Evolutionary conservation across 2,329 filamentous ascomycete species (phyloP).

Genomic region (Ophiostoma angusticollis): DNA sequence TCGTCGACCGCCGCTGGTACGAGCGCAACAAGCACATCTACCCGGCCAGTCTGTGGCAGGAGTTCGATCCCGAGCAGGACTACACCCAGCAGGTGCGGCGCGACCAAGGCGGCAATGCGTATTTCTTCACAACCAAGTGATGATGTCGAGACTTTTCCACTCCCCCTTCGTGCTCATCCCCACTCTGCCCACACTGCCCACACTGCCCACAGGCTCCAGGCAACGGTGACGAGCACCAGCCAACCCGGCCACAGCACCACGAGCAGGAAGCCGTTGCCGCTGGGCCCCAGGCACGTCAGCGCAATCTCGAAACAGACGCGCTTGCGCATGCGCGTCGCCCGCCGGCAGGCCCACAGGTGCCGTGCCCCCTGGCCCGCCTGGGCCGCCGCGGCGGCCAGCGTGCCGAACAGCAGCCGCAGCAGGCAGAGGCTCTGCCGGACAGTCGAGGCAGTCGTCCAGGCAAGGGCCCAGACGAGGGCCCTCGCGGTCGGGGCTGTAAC

Average conservation of each 20-base stretch:
- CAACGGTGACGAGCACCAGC: slow-evolving; percentile 30
- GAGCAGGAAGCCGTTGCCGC: slow-evolving; percentile 34
- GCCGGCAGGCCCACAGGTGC: slow-evolving; percentile 5
- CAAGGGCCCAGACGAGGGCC: not conserved
- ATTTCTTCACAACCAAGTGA: slow-evolving; percentile 58
- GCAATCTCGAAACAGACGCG: slow-evolving; percentile 33
- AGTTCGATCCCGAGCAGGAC: slow-evolving; percentile 83
- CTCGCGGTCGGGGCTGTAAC: not conserved
- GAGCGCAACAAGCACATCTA: slow-evolving; percentile 98
- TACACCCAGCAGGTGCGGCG: slow-evolving; percentile 66
- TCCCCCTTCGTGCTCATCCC: not conserved
- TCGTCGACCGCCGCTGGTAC: slow-evolving; percentile 94
- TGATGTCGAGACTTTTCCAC: not conserved
- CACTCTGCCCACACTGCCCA: not conserved
- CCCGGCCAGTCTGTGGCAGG: slow-evolving; percentile 88
- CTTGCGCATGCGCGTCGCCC: slow-evolving; percentile 10
- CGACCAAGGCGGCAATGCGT: slow-evolving; percentile 80
- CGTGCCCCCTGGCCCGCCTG: not conserved
- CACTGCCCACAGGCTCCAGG: slow-evolving; percentile 24
- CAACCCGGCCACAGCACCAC: slow-evolving; percentile 47
- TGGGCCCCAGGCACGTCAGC: slow-evolving; percentile 35
- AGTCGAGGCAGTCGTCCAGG: not conserved
- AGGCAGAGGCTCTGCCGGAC: not conserved
- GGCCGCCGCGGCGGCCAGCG: not conserved
- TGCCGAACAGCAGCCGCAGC: not conserved